These are phyloP conservation scores for Oropetium thomaeum DNA, from an alignment of 176 grass and related monocot species.

Conservation along the genomic window DNA sequence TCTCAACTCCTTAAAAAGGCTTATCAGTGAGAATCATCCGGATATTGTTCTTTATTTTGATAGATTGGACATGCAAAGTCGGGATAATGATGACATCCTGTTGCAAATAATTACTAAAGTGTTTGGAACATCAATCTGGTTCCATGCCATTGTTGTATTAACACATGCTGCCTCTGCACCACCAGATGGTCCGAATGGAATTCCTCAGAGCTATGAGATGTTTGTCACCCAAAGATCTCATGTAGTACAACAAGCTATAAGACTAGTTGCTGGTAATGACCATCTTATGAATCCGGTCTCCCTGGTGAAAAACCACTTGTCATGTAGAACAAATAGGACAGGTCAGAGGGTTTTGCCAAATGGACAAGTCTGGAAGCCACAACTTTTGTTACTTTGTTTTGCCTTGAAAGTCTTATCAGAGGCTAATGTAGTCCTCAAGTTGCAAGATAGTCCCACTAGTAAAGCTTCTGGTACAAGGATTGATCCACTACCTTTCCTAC, in stretches of 20 bases:
- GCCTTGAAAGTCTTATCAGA: constrained; percentile 90
- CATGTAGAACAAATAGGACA: constrained; percentile 83
- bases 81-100: constrained; percentile 78
- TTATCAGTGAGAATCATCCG: constrained; percentile 64
- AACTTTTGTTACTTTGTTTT: constrained; percentile 83
- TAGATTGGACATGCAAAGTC: constrained; percentile 80
- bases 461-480: constrained; percentile 51
- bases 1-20: constrained; percentile 71
- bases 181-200: constrained; percentile 80
- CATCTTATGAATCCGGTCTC: constrained; percentile 94
- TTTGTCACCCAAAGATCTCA: constrained; percentile 91
- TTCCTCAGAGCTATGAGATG: constrained; percentile 93
- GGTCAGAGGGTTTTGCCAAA: constrained; percentile 93
- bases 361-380: constrained; percentile 95
- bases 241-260: constrained; percentile 95
- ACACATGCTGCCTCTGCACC: constrained; percentile 95
- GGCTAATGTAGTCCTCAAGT: constrained; percentile 82
- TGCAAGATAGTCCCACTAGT: constrained; percentile 64
- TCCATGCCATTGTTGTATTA: constrained; percentile 90
- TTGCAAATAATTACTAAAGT: constrained; percentile 72
- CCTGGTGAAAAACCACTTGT: constrained; percentile 82
- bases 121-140: constrained; percentile 80
- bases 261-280: constrained; percentile 79
- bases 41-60: constrained; percentile 99
- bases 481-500: constrained; percentile 79